Conservation (phyloP, 2,329 filamentous ascomycete species). For the Chrysoporthe puriensis region DNA sequence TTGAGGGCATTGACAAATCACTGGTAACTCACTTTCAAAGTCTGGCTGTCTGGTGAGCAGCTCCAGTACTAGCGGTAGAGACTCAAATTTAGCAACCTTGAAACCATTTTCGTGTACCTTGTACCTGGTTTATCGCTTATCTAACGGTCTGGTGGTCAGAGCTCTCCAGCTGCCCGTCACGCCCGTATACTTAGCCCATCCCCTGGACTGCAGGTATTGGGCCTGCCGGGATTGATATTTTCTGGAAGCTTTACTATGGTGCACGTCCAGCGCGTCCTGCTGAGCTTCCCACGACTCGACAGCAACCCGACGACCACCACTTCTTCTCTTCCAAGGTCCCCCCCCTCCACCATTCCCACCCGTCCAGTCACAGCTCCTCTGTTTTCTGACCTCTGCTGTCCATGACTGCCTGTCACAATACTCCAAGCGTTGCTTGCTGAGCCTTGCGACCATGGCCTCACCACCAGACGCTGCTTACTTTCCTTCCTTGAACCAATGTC, state of each 20-base stretch:
- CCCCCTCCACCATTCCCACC: not conserved
- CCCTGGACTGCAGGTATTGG: not conserved
- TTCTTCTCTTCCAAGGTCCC: not conserved
- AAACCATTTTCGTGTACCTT: not conserved
- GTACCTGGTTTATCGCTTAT: slow-evolving; percentile 12
- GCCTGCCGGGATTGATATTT: slow-evolving; percentile 9
- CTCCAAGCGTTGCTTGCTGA: slow-evolving; percentile 43
- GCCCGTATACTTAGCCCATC: not conserved
- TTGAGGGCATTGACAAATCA: not conserved
- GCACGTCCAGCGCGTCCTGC: slow-evolving; percentile 14
- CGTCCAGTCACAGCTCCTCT: slow-evolving; percentile 20
- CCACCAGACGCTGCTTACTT: slow-evolving; percentile 74
- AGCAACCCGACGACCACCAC: slow-evolving; percentile 12
- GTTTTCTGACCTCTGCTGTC: slow-evolving; percentile 17
- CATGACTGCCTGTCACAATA: slow-evolving; percentile 26
- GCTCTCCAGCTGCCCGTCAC: not conserved
- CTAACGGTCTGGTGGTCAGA: not conserved
- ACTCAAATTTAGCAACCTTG: not conserved
- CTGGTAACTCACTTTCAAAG: not conserved
- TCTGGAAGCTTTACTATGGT: slow-evolving; percentile 3
- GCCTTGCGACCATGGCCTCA: slow-evolving; percentile 69
- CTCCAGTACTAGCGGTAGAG: not conserved
- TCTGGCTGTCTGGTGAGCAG: not conserved
- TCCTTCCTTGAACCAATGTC: slow-evolving; percentile 81
- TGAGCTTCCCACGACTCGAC: slow-evolving; percentile 9